Conservation (phyloP, 257 asterid species). For the Knoxia roxburghii region DNA sequence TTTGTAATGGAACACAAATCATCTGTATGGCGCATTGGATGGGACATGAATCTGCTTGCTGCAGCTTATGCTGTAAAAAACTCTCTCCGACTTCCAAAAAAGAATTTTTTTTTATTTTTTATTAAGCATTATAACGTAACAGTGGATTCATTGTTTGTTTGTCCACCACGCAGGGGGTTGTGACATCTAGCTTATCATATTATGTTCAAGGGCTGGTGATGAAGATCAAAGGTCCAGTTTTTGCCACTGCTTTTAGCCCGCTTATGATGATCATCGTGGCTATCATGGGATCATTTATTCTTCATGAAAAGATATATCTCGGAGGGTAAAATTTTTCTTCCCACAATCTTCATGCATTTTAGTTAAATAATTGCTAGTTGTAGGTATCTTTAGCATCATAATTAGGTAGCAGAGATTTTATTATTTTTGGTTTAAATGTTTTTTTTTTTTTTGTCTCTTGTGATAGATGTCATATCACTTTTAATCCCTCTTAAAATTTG, state of each 20-base stretch:
- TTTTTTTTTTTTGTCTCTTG: too few relatives aligned
- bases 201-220: slow-evolving; percentile 80
- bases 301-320: slow-evolving; percentile 59
- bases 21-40: slow-evolving; percentile 67
- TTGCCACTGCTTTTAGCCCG: slow-evolving; percentile 82
- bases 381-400: not conserved
- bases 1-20: slow-evolving; percentile 65
- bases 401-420: too few relatives aligned
- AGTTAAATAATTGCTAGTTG: too few relatives aligned
- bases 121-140: too few relatives aligned
- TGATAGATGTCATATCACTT: too few relatives aligned
- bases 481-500: too few relatives aligned
- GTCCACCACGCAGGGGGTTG: slow-evolving; percentile 55
- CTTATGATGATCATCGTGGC: slow-evolving; percentile 88
- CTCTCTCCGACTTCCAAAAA: not conserved
- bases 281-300: slow-evolving; percentile 72
- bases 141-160: not conserved
- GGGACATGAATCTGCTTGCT: slow-evolving; percentile 76
- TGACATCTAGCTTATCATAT: slow-evolving; percentile 74
- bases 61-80: slow-evolving; percentile 87
- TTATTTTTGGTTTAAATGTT: too few relatives aligned
- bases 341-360: not conserved
- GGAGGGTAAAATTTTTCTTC: slow-evolving; percentile 53
- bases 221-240: slow-evolving; percentile 72
- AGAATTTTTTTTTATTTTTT: too few relatives aligned